These are phyloP conservation scores for Lophium mytilinum DNA, from an alignment of 495 filamentous ascomycete genomes.

Conservation along the genomic window DNA sequence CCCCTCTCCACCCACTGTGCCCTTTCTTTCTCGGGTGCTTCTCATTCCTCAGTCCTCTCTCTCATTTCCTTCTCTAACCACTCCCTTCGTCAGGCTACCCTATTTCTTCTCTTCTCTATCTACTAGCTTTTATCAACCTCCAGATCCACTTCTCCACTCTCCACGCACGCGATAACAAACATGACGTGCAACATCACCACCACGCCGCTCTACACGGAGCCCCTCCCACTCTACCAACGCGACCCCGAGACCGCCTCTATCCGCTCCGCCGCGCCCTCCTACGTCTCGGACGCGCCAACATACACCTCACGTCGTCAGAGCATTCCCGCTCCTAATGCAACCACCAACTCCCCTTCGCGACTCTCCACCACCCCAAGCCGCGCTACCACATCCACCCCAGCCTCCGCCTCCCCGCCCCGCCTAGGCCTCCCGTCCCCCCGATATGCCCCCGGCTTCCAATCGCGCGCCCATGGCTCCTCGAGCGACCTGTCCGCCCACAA, in stretches of 20 bases:
- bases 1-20: too few species aligned
- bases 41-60: too few species aligned
- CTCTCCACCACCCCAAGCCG: neutral
- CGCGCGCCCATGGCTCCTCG: conserved; percentile 14
- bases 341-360: conserved; percentile 7
- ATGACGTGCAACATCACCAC: conserved; percentile 28
- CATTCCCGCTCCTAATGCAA: neutral
- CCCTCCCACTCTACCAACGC: conserved; percentile 28
- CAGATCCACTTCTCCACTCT: too few species aligned
- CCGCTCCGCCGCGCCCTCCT: conserved; percentile 27
- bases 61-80: too few species aligned
- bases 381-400: neutral
- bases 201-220: conserved; percentile 21
- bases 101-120: too few species aligned
- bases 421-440: conserved; percentile 19
- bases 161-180: neutral
- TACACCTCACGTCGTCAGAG: conserved; percentile 22
- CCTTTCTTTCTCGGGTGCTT: too few species aligned
- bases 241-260: conserved; percentile 26
- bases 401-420: neutral
- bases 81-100: too few species aligned
- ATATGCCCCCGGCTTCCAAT: conserved; percentile 26
- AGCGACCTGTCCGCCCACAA: conserved; percentile 15
- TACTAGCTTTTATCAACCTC: too few species aligned
- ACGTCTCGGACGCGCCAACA: conserved; percentile 30